These are phyloP conservation scores for Imleria badia DNA, from an alignment of 768 basidiomycete genomes.

Conservation along the genomic window DNA sequence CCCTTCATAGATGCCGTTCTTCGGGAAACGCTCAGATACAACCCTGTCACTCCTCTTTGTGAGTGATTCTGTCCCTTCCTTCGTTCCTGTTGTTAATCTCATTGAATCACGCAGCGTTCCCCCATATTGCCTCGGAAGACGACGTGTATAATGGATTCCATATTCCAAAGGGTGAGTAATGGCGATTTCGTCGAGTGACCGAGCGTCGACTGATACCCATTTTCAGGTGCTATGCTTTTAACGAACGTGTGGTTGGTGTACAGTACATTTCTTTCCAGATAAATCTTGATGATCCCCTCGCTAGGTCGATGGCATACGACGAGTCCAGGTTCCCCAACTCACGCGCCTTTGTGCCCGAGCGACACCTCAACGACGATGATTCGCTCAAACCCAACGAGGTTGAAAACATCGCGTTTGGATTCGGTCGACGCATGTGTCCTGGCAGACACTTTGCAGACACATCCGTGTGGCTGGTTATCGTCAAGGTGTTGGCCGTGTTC, in stretches of 20 bases:
- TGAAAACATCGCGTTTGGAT: conserved; percentile 13
- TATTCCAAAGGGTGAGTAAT: conserved; percentile 36
- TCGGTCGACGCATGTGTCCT: conserved; percentile 22
- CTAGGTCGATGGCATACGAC: background rate
- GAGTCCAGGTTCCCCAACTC: background rate
- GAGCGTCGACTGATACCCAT: background rate
- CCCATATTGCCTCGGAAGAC: conserved; percentile 3
- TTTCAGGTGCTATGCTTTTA: conserved; percentile 20
- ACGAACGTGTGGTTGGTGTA: conserved; percentile 28
- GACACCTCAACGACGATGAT: background rate
- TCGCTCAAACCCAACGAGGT: conserved; percentile 5
- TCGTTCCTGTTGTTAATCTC: background rate
- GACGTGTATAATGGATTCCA: conserved; percentile 27
- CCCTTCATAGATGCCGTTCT: conserved; percentile 38
- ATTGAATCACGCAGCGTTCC: conserved; percentile 5
- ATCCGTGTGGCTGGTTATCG: background rate
- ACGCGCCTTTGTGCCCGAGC: background rate
- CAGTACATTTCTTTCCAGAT: background rate
- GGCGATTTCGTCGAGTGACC: background rate
- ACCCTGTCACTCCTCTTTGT: conserved; percentile 3
- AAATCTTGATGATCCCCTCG: background rate
- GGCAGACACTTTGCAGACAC: conserved; percentile 12
- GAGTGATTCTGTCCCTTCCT: background rate
- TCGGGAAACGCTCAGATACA: conserved; percentile 25
- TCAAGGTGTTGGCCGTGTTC: background rate